Conservation (phyloP, 306 rosid genomes). For the Urtica urens region DNA sequence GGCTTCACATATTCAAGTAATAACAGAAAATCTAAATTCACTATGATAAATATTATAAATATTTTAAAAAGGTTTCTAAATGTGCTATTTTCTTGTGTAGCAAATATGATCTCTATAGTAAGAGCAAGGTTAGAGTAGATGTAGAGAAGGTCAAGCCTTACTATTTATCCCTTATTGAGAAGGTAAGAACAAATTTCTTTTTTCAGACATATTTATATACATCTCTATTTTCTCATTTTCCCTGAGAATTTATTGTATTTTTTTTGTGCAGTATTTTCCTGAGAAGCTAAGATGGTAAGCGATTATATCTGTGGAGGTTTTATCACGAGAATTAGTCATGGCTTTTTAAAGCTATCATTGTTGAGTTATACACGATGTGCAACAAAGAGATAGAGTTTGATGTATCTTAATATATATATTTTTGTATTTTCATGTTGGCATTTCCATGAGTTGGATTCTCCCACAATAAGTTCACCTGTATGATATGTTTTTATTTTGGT, state of each 20-base stretch:
- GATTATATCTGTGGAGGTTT: not conserved
- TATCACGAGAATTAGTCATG: not conserved
- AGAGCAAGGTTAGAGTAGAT: constrained; percentile 57
- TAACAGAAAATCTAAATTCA: not conserved
- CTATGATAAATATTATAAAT: not conserved
- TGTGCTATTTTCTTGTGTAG: constrained; percentile 19
- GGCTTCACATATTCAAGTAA: constrained; percentile 58
- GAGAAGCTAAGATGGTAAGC: constrained; percentile 37
- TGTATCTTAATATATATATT: no score
- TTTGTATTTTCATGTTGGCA: no score
- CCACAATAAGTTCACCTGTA: no score
- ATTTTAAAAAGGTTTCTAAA: not conserved
- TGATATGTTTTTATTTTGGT: no score
- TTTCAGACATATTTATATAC: not conserved
- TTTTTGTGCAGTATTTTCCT: constrained; percentile 37
- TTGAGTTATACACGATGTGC: not conserved
- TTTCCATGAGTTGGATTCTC: no score
- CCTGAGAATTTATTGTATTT: not conserved
- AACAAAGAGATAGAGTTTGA: no score
- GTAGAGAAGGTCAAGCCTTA: constrained; percentile 63
- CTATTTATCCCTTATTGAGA: constrained; percentile 55
- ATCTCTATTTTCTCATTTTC: not conserved
- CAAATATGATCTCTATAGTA: constrained; percentile 81
- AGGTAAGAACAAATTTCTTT: constrained; percentile 25
- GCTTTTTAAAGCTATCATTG: not conserved